phyloP scores from a whole-genome alignment of 768 basidiomycete species.

The Lepiota brunneoincarnata region DNA sequence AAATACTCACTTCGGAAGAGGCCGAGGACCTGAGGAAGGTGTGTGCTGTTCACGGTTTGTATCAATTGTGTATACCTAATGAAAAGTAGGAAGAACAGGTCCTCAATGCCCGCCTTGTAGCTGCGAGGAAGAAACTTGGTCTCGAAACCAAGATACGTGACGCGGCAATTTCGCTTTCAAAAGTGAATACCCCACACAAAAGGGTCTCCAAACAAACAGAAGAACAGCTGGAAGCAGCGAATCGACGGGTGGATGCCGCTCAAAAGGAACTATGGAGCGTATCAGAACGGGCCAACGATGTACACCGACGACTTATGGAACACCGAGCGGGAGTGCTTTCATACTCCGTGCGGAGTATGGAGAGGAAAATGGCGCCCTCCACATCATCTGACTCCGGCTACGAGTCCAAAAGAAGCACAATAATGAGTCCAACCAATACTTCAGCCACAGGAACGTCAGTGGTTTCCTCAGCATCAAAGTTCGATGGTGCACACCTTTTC shows the following conservation, averaged over 20 bases:
- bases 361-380: conserved; percentile 43
- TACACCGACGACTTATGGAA: conserved; percentile 65
- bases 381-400: conserved; percentile 48
- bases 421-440: conserved; percentile 43
- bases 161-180: conserved; percentile 73
- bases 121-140: conserved; percentile 69
- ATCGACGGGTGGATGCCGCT: conserved; percentile 63
- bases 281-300: conserved; percentile 60
- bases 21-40: conserved; percentile 54
- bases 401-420: conserved; percentile 47
- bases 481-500: conserved; percentile 83
- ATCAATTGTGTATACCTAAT: conserved; percentile 11
- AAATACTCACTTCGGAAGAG: conserved; percentile 60
- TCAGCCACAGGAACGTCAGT: conserved; percentile 35
- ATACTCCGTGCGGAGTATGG: conserved; percentile 63
- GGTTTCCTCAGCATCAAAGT: conserved; percentile 50
- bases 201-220: conserved; percentile 61
- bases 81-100: conserved; percentile 66
- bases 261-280: conserved; percentile 73
- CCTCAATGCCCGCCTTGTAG: conserved; percentile 61
- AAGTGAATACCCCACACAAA: conserved; percentile 59
- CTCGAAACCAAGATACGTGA: conserved; percentile 89
- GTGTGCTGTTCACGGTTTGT: conserved; percentile 12
- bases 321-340: conserved; percentile 84
- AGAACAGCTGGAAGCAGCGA: conserved; percentile 73